Evolutionary conservation across 2,329 filamentous ascomycete genomes (phyloP), one percentile per base, ranked within the genome.

Genomic region (Pseudogymnoascus pannorum): DNA sequence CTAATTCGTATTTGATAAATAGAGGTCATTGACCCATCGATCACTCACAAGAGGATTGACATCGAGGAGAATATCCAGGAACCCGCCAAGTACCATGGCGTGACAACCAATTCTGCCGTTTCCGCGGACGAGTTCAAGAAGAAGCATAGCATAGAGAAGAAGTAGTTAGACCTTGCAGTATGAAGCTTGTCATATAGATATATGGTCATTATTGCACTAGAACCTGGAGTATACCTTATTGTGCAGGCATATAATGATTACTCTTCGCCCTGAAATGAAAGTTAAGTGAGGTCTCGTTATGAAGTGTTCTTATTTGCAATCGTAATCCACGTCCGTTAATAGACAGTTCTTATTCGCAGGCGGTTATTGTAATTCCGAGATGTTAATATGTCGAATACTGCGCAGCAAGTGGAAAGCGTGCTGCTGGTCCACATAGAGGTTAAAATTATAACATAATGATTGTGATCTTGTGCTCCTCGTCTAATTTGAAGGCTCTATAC

Each of bases 1-100:
- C 60, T 64, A 59, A 62, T 58, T n/a, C 6, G 5, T 54, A 1
- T 20, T 18, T 57, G 11, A 20, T 58, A 8, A 20, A 60, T 31
- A 54, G 48, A 54, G 48, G 48, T 54, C 26, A 31, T 54, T 12
- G 24, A 54, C 26, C 48, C 48, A 29, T 54, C 48, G 5, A 18
- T 54, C 16, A 54, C 48, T 11, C 48, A 54, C 48, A 54, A 20
- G 48, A 54, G 48, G 16, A 31, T 54, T 54, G 48, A 54, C 48
- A 4, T 54, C 2, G 48, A 54, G 48, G 24, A 54, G 48, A 54
- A 31, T 54, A 54, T 54, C 24, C 24, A 54, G 26, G 48, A 54
- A 54, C 48, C 48, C 11, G 48, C 48, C 9, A 31, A 54, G n/a
- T 54, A 54, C 24, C 48, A 54, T 29, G 48, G 48, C 4, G 48